Conservation (phyloP, 176 grass and related monocot species). For the Saccharum officinarum region DNA sequence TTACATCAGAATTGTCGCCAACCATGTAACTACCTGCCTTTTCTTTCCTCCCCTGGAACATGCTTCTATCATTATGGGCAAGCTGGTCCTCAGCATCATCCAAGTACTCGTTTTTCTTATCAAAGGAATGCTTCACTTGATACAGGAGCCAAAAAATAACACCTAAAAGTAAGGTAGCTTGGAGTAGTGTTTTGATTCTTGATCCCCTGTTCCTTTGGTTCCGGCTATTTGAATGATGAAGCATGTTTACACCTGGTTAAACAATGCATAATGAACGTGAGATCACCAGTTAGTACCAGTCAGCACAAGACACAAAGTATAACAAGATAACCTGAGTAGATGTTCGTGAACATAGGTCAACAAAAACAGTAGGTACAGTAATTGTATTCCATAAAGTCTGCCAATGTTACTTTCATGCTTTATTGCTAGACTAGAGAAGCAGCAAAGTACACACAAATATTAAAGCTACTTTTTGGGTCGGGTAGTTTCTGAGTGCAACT, state of each 20-base stretch:
- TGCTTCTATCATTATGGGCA: slow-evolving; percentile 48
- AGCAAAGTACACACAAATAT: not conserved
- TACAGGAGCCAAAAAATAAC: slow-evolving; percentile 62
- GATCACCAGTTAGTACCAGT: not conserved
- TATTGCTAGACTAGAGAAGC: slow-evolving; percentile 9
- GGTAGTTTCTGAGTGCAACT: not conserved
- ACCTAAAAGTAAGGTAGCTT: slow-evolving; percentile 55
- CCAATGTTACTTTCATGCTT: slow-evolving; percentile 6
- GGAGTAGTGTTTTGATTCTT: slow-evolving; percentile 61
- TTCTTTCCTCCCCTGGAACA: slow-evolving; percentile 58
- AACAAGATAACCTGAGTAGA: not conserved
- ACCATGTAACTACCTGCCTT: slow-evolving; percentile 39
- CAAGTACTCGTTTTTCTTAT: slow-evolving; percentile 60
- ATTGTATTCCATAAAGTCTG: not conserved
- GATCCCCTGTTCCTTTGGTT: slow-evolving; percentile 62
- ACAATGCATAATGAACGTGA: slow-evolving; percentile 1
- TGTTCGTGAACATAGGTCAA: not conserved
- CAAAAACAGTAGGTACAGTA: not conserved
- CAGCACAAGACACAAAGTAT: not conserved
- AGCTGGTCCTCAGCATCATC: slow-evolving; percentile 40
- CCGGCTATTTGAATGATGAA: slow-evolving; percentile 62
- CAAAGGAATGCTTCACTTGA: slow-evolving; percentile 60
- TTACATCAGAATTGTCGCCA: slow-evolving; percentile 24
- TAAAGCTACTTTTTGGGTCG: not conserved
- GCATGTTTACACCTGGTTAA: slow-evolving; percentile 48